These are phyloP conservation scores for Nakazawaea anatomiae DNA, from an alignment of 805 yeast genomes.

Conservation along the genomic window DNA sequence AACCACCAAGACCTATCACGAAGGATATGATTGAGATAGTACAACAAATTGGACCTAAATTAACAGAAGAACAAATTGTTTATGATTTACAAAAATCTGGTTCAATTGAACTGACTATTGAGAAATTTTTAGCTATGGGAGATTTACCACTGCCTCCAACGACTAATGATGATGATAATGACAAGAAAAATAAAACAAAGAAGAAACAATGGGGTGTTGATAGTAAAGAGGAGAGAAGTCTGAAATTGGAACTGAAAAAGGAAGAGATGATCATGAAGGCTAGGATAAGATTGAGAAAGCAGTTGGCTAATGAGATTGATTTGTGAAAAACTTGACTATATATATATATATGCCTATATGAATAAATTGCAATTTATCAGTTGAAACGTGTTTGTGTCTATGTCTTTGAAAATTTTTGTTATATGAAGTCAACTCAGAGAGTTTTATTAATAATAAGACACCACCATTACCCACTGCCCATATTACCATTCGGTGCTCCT, in stretches of 20 bases:
- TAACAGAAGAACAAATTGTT: slow-evolving; percentile 65
- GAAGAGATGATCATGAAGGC: slow-evolving; percentile 58
- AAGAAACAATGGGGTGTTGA: slow-evolving; percentile 32
- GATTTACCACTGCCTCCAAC: slow-evolving; percentile 13
- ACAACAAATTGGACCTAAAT: slow-evolving; percentile 71
- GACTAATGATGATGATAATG: not conserved
- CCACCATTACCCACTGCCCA: no score
- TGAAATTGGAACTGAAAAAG: slow-evolving; percentile 40
- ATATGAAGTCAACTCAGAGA: no score
- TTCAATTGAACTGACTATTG: slow-evolving; percentile 75
- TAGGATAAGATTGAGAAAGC: slow-evolving; percentile 42
- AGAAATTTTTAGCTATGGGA: slow-evolving; percentile 27
- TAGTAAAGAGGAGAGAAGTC: slow-evolving; percentile 36
- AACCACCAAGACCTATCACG: slow-evolving; percentile 44
- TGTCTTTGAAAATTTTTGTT: no score
- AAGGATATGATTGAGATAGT: slow-evolving; percentile 81
- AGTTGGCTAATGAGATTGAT: slow-evolving; percentile 9
- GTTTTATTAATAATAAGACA: no score
- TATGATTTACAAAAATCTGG: slow-evolving; percentile 72
- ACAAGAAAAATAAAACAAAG: not conserved
- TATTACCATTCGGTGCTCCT: not conserved
- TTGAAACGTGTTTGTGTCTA: no score
- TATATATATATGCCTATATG: not conserved
- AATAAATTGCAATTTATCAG: no score
- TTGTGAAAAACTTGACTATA: not conserved